Conservation (phyloP, 345 rosid species). For the Draba incana region DNA sequence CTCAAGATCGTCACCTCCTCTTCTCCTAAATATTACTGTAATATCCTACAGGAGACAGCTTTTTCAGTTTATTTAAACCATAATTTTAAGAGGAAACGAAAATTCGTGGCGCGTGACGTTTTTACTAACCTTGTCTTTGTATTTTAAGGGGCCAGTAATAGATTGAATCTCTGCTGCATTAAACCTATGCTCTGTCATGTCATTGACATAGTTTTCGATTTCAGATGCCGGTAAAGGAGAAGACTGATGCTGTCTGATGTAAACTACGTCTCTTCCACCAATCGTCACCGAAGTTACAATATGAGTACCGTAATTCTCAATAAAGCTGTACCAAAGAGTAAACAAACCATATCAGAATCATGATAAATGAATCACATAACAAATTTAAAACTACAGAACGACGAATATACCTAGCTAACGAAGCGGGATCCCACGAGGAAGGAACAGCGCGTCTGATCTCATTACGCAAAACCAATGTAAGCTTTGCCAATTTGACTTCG, state of each 20-base stretch:
- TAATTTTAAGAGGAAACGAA: neutral
- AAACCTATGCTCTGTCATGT: slow-evolving; percentile 75
- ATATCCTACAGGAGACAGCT: slow-evolving; percentile 81
- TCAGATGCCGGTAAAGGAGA: slow-evolving; percentile 69
- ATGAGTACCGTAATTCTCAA: slow-evolving; percentile 86
- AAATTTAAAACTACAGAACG: neutral
- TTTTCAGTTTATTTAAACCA: slow-evolving; percentile 33
- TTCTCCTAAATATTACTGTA: slow-evolving; percentile 94
- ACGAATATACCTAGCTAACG: slow-evolving; percentile 68
- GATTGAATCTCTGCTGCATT: slow-evolving; percentile 62
- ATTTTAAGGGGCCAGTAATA: slow-evolving; percentile 68
- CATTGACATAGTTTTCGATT: slow-evolving; percentile 78
- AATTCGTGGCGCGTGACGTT: slow-evolving; percentile 13
- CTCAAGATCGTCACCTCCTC: slow-evolving; percentile 99
- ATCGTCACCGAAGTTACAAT: slow-evolving; percentile 87
- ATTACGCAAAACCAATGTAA: slow-evolving; percentile 55
- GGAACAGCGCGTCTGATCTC: slow-evolving; percentile 85
- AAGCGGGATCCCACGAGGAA: slow-evolving; percentile 97
- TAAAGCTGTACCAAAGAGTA: slow-evolving; percentile 58
- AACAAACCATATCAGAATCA: slow-evolving; percentile 39
- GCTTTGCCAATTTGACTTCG: slow-evolving; percentile 59
- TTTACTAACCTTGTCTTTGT: slow-evolving; percentile 89
- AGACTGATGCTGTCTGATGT: slow-evolving; percentile 88
- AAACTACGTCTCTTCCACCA: slow-evolving; percentile 97
- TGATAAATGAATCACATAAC: slow-evolving; percentile 13